Base-by-base conservation (phyloP, 116 monocot genomes). In the Dioscorea cayenensis region DNA sequence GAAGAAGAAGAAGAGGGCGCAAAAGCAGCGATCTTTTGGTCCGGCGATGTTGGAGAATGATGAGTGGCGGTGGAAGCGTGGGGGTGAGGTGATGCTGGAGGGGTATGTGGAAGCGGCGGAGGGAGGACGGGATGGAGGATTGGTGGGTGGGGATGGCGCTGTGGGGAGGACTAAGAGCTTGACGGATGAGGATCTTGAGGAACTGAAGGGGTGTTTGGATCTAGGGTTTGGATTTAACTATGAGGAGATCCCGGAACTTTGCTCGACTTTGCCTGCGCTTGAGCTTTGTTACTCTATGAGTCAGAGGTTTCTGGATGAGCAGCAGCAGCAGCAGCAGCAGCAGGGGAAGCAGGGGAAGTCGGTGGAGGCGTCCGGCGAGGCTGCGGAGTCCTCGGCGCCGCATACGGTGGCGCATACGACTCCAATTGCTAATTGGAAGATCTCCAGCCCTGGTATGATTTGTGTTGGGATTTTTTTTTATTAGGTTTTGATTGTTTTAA, bases 141-240 rank as follows among this genome's bases (percentile, higher is more conserved):
- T 74, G 7, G 79, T 75, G 23, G 71, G 79, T 36, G 77, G 37
- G 4, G 49, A 16, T 3, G 63, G 64, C 1, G 64, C 20, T 12
- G 74, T 77, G 38, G 79, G 71, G 68, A 80, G 86, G 74, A 82
- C 86, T 67, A 86, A 82, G 84, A 90, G 90, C 79, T 49, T 90
- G 68, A 90, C 90, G n/a, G 86, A 86, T 35, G 90, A 86, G 70
- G 90, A 90, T 60, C 79, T 90, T 29, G 84, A 90, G 63, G 86
- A 90, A 65, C 73, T 90, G 50, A 90, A 84, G 75, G 90, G 90
- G 20, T 90, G 90, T 79, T 70, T 90, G 36, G 90, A 90, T 73
- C 70, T 90, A 6, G 90, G 90, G 64, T 90, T 90, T 50, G 90
- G 90, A 49, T 91, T 91, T 65, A 91, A 73, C 73, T 91, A 91